These are phyloP conservation scores for Boletellus ananas DNA, from an alignment of 768 basidiomycete species.

Conservation along the genomic window DNA sequence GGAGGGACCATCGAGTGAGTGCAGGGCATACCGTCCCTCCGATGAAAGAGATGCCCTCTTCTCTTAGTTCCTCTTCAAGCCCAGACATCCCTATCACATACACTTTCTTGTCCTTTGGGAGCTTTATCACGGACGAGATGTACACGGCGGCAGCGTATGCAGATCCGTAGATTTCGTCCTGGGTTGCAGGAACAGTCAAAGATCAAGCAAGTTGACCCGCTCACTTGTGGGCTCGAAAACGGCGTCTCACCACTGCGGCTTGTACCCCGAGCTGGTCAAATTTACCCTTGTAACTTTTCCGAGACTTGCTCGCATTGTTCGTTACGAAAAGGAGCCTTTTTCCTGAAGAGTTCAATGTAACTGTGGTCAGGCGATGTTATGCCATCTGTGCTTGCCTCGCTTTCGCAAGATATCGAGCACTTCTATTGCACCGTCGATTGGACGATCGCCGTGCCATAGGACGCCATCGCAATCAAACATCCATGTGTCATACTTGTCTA, in stretches of 20 bases:
- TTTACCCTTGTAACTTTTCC: slow-evolving; percentile 82
- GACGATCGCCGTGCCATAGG: slow-evolving; percentile 80
- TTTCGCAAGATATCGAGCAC: slow-evolving; percentile 70
- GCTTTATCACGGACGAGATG: slow-evolving; percentile 81
- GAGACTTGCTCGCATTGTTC: slow-evolving; percentile 95
- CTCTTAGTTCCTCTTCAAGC: slow-evolving; percentile 87
- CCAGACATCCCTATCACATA: slow-evolving; percentile 94
- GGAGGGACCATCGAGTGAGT: not conserved
- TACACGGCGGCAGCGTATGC: slow-evolving; percentile 85
- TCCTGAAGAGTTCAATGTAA: slow-evolving; percentile 38
- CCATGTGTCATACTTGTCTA: slow-evolving; percentile 85
- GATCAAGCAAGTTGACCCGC: not conserved
- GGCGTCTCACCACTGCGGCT: slow-evolving; percentile 68
- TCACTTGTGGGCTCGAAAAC: slow-evolving; percentile 1
- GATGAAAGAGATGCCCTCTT: slow-evolving; percentile 74
- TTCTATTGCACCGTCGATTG: slow-evolving; percentile 74
- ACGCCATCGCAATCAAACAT: slow-evolving; percentile 97
- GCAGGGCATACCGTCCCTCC: slow-evolving; percentile 75
- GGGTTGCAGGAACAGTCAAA: slow-evolving; percentile 1
- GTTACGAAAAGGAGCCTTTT: slow-evolving; percentile 90
- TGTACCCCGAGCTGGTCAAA: slow-evolving; percentile 88
- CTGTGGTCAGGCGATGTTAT: slow-evolving; percentile 1
- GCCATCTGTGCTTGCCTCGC: slow-evolving; percentile 51
- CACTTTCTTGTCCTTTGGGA: slow-evolving; percentile 89
- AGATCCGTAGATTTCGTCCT: slow-evolving; percentile 98